A percentile compares a stretch with the other conserved stretches of the same genome.
phyloP scores from a whole-genome alignment of 78 protist genomes.

The Creolimax fragrantissima region DNA sequence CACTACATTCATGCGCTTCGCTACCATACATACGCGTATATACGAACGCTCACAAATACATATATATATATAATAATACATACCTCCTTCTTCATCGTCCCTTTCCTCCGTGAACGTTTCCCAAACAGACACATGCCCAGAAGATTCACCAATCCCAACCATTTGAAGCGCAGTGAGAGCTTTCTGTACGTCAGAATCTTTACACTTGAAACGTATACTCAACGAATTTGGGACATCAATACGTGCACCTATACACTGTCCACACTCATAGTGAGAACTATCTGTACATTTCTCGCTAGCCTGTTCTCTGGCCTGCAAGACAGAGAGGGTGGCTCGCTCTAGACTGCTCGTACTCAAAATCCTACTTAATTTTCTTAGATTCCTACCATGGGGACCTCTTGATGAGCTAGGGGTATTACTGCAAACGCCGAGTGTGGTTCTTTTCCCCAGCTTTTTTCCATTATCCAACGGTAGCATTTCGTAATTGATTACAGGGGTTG shows the following conservation, averaged over 20 bases:
- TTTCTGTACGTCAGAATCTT: background rate
- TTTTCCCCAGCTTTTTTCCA: too few relatives aligned
- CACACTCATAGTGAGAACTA: background rate
- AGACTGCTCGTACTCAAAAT: too few relatives aligned
- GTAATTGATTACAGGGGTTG: too few relatives aligned
- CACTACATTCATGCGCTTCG: background rate
- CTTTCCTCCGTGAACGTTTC: background rate
- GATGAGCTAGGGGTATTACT: too few relatives aligned
- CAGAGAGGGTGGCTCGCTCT: too few relatives aligned
- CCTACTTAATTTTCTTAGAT: too few relatives aligned
- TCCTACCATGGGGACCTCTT: too few relatives aligned
- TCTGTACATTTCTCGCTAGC: too few relatives aligned
- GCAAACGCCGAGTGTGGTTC: too few relatives aligned
- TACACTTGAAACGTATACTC: background rate
- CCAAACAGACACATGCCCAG: background rate
- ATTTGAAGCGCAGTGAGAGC: background rate
- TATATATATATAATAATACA: background rate
- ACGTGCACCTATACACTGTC: background rate
- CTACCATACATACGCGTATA: background rate
- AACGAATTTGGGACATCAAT: background rate
- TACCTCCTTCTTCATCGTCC: background rate
- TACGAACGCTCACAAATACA: background rate
- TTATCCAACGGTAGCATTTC: too few relatives aligned
- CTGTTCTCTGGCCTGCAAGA: too few relatives aligned
- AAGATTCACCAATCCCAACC: background rate